Evolutionary conservation across 2,329 filamentous ascomycete species (phyloP), one percentile per base, ranked within the genome.

Genomic region (Zopfia rhizophila): DNA sequence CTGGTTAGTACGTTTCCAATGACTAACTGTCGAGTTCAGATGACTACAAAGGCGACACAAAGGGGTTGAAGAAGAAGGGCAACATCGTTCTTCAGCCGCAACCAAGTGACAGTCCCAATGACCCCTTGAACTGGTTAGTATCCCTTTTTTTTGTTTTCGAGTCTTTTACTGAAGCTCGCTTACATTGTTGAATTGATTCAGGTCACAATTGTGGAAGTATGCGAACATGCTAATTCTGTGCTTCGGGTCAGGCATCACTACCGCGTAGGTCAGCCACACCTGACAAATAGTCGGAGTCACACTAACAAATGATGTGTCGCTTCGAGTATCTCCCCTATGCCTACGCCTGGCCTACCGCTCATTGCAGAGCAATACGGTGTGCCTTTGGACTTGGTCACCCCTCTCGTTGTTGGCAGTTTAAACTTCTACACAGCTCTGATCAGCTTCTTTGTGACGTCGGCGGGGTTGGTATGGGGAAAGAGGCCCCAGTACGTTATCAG

Each of bases 211-310:
- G 31, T 55, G 43, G 44, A 55, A 51, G 35, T 43, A 35, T 18
- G 6, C 39, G 7, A 48, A 48, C 31, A 18, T 55, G 8, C 30
- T 55, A 17, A 28, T 55, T 14, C 39, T 55, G 13, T 40, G 40
- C 10, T 52, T 55, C n/a, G 44, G 48, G 2, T 55, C 51, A 39
- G 51, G 48, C 23, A 17, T 52, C 29, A 45, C 48, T 5, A 52
- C 48, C 38, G 51, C 51, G 51, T 55, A 44, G 29, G 48, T 27
- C n/a, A 11, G 8, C 17, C 5, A 30, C n/a, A 7, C 10, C 17
- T 25, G n/a, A n/a, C n/a, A n/a, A n/a, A n/a, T n/a, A n/a, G n/a
- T n/a, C n/a, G n/a, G n/a, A n/a, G n/a, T n/a, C n/a, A n/a, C n/a
- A n/a, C n/a, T n/a, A n/a, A n/a, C 32, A 42, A 13, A 40, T 50